These are phyloP conservation scores for Fusarium xylarioides DNA, from an alignment of 2,329 filamentous ascomycete species.

Conservation along the genomic window DNA sequence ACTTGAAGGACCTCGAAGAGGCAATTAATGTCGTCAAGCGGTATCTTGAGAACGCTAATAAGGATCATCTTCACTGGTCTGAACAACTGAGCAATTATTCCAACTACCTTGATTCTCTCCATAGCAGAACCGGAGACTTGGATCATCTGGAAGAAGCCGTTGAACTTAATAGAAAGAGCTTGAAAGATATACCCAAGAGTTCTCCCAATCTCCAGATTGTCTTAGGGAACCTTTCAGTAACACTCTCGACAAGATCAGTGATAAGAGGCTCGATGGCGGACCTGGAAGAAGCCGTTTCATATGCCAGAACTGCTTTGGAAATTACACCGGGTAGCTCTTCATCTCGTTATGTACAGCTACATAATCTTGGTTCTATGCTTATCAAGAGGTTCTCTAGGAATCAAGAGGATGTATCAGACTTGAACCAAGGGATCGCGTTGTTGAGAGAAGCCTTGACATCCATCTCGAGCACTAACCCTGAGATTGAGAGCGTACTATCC, in stretches of 20 bases:
- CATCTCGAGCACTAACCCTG: no score
- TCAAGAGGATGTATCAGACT: fast-evolving
- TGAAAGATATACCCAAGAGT: no score
- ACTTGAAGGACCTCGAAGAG: fast-evolving
- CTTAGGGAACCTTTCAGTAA: no score
- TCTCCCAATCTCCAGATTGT: no score
- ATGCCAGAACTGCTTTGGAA: background rate
- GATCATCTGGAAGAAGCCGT: background rate
- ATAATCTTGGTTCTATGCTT: background rate
- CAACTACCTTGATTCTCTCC: background rate
- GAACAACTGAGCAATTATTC: background rate
- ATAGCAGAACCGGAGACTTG: background rate
- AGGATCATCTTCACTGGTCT: background rate
- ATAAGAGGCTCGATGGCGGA: no score
- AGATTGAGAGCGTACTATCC: background rate
- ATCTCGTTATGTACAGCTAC: background rate
- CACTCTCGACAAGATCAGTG: no score
- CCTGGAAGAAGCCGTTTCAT: no score
- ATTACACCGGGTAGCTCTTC: fast-evolving
- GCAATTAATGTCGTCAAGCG: background rate
- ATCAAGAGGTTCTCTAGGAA: background rate
- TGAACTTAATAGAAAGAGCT: no score
- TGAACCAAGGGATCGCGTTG: background rate
- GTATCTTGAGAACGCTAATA: background rate
- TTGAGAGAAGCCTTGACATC: background rate